These are phyloP conservation scores for Calocybe cyanea DNA, from an alignment of 768 basidiomycete genomes.

Conservation along the genomic window DNA sequence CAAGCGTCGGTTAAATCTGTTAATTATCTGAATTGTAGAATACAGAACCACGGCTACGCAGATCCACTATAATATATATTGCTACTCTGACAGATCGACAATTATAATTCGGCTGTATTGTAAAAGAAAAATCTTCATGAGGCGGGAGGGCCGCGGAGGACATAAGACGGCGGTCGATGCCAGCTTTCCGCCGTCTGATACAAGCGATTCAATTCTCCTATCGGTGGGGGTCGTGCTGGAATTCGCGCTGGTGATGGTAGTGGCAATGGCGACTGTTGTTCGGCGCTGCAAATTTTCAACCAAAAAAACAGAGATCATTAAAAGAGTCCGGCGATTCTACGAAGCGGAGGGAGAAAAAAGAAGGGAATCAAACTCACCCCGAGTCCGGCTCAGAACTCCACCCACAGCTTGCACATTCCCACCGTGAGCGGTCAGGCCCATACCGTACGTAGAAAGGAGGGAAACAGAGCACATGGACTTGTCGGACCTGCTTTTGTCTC, in stretches of 20 bases:
- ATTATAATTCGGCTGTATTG: no score
- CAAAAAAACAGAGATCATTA: no score
- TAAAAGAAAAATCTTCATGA: no score
- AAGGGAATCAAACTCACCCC: slow-evolving; percentile 2
- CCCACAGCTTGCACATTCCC: slow-evolving; percentile 7
- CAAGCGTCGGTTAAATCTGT: no score
- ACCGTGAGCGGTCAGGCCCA: background rate
- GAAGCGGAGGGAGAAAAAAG: background rate
- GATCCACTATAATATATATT: no score
- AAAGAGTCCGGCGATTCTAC: no score
- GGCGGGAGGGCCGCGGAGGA: no score
- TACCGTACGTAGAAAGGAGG: background rate
- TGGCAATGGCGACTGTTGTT: background rate
- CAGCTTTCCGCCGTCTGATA: slow-evolving; percentile 11
- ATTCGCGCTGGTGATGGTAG: background rate
- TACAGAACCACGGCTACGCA: no score
- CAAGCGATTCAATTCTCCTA: slow-evolving; percentile 9
- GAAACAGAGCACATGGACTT: background rate
- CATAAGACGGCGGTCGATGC: slow-evolving; percentile 12
- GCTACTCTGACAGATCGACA: no score
- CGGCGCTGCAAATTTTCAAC: slow-evolving; percentile 5
- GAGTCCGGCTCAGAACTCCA: slow-evolving; percentile 6
- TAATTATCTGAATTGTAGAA: no score
- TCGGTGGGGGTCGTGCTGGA: background rate
- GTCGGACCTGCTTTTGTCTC: background rate